phyloP scores from a whole-genome alignment of 78 protist species.

The Speleostelium caveatum region DNA sequence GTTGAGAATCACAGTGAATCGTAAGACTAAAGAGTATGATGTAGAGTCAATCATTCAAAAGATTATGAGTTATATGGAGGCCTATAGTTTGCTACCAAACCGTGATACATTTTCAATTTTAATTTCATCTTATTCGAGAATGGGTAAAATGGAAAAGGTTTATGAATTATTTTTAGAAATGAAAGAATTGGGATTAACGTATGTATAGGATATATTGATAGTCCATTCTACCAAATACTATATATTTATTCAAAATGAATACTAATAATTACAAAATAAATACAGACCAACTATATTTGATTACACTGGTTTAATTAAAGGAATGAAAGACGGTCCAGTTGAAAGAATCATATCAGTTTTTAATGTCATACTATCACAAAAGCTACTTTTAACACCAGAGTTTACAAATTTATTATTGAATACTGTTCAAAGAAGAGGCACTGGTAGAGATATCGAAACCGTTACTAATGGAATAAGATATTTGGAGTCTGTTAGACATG shows the following conservation, averaged over 20 bases:
- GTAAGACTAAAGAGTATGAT: not conserved
- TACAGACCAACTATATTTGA: conserved; percentile 48
- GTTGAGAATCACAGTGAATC: not conserved
- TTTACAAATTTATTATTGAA: not conserved
- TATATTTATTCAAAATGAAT: not conserved
- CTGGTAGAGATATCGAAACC: conserved; percentile 13
- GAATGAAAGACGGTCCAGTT: not conserved
- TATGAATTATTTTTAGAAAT: conserved; percentile 68
- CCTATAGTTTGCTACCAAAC: conserved; percentile 38
- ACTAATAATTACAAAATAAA: not conserved
- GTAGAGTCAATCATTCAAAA: not conserved
- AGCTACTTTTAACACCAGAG: conserved; percentile 27
- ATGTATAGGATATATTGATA: not conserved
- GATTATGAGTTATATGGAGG: conserved; percentile 25
- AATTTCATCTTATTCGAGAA: conserved; percentile 44
- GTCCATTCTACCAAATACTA: not conserved
- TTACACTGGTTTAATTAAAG: conserved; percentile 49
- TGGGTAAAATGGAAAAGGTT: conserved; percentile 3
- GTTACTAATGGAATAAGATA: conserved; percentile 28
- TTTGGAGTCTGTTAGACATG: conserved; percentile 18
- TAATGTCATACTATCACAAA: conserved; percentile 28
- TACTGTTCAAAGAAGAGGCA: not conserved
- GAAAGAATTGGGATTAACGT: conserved; percentile 51
- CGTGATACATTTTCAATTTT: conserved; percentile 26
- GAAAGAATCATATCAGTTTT: conserved; percentile 20